Evolutionary conservation across 2,329 filamentous ascomycete genomes (phyloP).

Genomic region (Diaporthe citriasiana): DNA sequence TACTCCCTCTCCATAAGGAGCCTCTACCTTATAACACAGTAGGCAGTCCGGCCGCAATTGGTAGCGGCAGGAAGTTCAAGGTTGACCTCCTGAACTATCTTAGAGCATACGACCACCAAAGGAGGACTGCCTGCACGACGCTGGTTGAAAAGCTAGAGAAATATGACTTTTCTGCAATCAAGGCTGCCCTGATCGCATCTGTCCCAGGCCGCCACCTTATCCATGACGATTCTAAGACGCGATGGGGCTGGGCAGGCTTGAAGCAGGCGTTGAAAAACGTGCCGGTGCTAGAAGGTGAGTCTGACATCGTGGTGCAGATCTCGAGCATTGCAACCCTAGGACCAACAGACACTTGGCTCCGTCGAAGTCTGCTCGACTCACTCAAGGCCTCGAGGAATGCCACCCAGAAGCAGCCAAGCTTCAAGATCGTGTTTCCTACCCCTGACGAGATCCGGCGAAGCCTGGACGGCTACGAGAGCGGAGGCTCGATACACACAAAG

Average conservation of each 20-base stretch:
- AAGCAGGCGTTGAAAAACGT: slow-evolving; percentile 70
- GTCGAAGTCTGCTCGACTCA: slow-evolving; percentile 71
- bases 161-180: slow-evolving; percentile 79
- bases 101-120: slow-evolving; percentile 73
- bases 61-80: slow-evolving; percentile 81
- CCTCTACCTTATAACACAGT: slow-evolving; percentile 33
- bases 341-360: slow-evolving; percentile 78
- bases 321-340: slow-evolving; percentile 89
- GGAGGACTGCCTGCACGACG: slow-evolving; percentile 64
- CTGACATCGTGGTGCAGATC: slow-evolving; percentile 74
- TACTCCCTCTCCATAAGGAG: slow-evolving; percentile 67
- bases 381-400: slow-evolving; percentile 54
- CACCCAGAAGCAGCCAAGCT: slow-evolving; percentile 58
- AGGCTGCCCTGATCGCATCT: slow-evolving; percentile 82
- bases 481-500: slow-evolving; percentile 86
- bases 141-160: slow-evolving; percentile 70
- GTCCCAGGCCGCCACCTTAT: slow-evolving; percentile 77
- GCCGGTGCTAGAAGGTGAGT: slow-evolving; percentile 56
- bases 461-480: slow-evolving; percentile 83
- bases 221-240: slow-evolving; percentile 61
- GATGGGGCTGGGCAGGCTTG: slow-evolving; percentile 84
- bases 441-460: slow-evolving; percentile 82
- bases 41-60: slow-evolving; percentile 54
- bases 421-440: slow-evolving; percentile 86
- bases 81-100: slow-evolving; percentile 81